Evolutionary conservation across 2,329 filamentous ascomycete genomes (phyloP), one percentile per base, ranked within the genome.

Genomic region (Penicillium italicum): DNA sequence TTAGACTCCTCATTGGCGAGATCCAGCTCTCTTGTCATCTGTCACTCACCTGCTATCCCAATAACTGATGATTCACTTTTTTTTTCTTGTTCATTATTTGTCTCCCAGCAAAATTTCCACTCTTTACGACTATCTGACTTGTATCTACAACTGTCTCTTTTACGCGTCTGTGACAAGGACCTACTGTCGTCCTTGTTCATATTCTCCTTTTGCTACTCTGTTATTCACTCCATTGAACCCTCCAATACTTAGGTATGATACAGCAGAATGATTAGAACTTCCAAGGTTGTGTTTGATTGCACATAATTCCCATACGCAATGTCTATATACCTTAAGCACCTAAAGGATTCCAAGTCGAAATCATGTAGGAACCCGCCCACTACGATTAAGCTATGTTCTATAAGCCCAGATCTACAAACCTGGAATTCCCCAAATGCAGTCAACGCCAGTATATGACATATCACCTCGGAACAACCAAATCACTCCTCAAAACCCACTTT

Each of bases 401-500:
- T 16, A 14, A 5, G 16, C 16, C 28, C 4, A 28, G 5, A 20
- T 18, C 16, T 24, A 40, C 22, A 28, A n/a, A 7, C 16, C 18
- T n/a, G 40, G 9, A n/a, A 10, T 18, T 9, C 30, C 30, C 37
- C 16, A 41, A 50, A 41, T 22, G 18, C 28, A 34, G 22, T 41
- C 28, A 26, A 20, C 12, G 46, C 16, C n/a, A 37, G 18, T 40
- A 34, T 14, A 47, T 28, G 8, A 41, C n/a, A 11, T 16, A 48
- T 72, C 60, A 76, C 56, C 71, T 64, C 34, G 59, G 65, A 49
- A 79, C 76, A 31, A 78, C 75, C 40, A 96, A 74, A 77, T 96
- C 92, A 60, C 88, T 95, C 62, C 91, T 80, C 57, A 96, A 82
- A 57, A 96, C 86, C 91, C 91, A 96, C 74, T 96, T 96, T 76